Base-by-base conservation (phyloP, 2,329 filamentous ascomycete genomes). In the Penicillium olsonii region DNA sequence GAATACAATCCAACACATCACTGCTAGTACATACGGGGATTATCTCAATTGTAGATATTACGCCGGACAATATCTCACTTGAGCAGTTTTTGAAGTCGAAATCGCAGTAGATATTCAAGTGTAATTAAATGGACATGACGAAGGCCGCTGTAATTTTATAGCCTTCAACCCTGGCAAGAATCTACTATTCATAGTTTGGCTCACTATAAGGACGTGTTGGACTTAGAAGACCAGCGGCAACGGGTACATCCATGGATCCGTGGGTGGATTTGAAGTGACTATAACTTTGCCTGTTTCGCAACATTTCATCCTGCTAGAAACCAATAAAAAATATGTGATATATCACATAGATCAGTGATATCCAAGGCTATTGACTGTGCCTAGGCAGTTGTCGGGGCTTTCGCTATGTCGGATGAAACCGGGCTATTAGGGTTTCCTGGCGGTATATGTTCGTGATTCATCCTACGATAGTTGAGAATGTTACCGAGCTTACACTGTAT, bases 401-500 rank as follows among this genome's bases (percentile, higher is more conserved):
- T 38, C 29, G 11, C 42, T 9, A 4, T 33, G 20, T 44, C 47
- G 47, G 47, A 45, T 37, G 29, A 50, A 50, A 45, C 39, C 47
- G 47, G 47, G 35, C 12, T 20, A 37, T 45, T 41, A 50, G 38
- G 37, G 48, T 50, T 50, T 24, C 35, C 37, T 41, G n/a, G 20
- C 15, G 38, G 22, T 40, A 29, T 10, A 34, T 31, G 19, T 34
- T 34, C 10, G 22, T 48, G 8, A 26, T 34, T 9, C 19, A 24
- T 1, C 7, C 11, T 31, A n/a, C 29, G 12, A 31, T 26, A 9
- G 12, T 2, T 39, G 15, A 41, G 5, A 34, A 12, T 42, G 29
- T 41, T 37, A 50, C n/a, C 37, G 3, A 20, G 9, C 24, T 41
- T 50, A 50, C 47, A 50, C 42, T 50, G 42, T 46, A 46, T 31